These are phyloP conservation scores for Metarhizium humberi DNA, from an alignment of 2,329 filamentous ascomycete genomes.

Conservation along the genomic window DNA sequence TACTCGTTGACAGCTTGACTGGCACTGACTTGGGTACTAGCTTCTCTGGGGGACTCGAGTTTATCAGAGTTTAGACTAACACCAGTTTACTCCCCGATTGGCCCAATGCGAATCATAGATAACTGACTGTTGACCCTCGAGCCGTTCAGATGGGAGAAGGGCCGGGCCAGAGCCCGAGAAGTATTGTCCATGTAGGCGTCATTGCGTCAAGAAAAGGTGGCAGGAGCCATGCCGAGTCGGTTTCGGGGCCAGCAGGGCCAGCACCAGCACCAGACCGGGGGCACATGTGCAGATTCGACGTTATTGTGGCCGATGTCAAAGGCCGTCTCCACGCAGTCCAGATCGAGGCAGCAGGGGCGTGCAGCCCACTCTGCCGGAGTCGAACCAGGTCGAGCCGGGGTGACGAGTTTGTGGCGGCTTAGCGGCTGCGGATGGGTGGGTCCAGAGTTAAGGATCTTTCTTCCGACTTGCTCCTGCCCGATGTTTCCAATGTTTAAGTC, in stretches of 20 bases:
- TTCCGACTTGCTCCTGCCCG: neutral
- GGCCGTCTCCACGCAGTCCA: conserved; percentile 2
- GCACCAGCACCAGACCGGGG: neutral
- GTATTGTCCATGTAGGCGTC: neutral
- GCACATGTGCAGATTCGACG: neutral
- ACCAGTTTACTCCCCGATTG: neutral
- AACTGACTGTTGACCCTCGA: neutral
- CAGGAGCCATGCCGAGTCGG: neutral
- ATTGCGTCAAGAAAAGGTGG: neutral
- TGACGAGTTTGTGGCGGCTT: neutral
- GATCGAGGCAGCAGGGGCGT: conserved; percentile 2
- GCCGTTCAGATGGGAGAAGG: neutral
- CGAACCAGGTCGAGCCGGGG: neutral
- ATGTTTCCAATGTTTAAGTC: neutral
- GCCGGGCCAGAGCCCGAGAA: neutral
- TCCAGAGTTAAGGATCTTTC: neutral
- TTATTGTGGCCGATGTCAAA: conserved; percentile 1
- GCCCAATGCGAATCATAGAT: neutral
- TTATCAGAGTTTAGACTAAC: neutral
- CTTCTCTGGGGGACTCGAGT: neutral
- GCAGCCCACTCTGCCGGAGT: neutral
- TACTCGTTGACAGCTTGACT: neutral
- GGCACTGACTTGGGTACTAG: neutral
- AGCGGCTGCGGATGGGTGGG: neutral
- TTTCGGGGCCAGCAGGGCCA: neutral